A percentile compares a stretch with the other conserved stretches of the same genome.
These are phyloP conservation scores for Fraxinus pennsylvanica DNA, from an alignment of 257 asterid genomes.

Conservation along the genomic window DNA sequence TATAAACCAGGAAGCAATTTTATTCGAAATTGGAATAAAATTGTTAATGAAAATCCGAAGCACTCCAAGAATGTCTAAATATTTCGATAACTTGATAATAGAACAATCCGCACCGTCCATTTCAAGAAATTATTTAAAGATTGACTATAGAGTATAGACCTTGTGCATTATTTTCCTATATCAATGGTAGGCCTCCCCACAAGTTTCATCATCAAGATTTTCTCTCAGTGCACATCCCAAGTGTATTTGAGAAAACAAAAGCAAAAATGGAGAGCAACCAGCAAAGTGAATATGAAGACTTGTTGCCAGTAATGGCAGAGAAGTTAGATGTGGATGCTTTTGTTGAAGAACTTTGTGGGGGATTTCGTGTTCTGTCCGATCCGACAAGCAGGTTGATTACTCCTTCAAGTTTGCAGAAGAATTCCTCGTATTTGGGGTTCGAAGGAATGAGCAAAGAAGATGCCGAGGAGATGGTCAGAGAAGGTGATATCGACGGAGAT, in stretches of 20 bases:
- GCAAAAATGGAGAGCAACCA: slow-evolving; percentile 26
- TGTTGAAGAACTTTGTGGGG: slow-evolving; percentile 51
- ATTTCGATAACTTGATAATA: not conserved
- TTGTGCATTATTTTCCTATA: not conserved
- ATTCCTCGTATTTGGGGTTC: slow-evolving; percentile 53
- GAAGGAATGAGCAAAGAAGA: slow-evolving; percentile 65
- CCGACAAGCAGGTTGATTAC: slow-evolving; percentile 54
- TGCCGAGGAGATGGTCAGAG: slow-evolving; percentile 65
- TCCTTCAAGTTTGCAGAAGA: slow-evolving; percentile 48
- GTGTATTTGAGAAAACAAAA: not conserved
- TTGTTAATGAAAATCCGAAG: not conserved
- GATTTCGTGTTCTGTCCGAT: slow-evolving; percentile 61
- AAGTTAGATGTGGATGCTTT: slow-evolving; percentile 63
- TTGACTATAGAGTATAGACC: not conserved
- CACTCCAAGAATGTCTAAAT: not conserved
- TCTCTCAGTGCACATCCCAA: not conserved
- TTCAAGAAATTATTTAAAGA: not conserved
- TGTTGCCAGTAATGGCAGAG: slow-evolving; percentile 75
- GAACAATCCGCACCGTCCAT: not conserved
- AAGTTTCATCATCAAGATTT: not conserved
- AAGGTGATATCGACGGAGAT: slow-evolving; percentile 76
- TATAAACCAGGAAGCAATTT: not conserved
- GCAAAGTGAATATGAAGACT: slow-evolving; percentile 45
- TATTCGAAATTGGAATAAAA: not conserved
- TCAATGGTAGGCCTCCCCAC: not conserved